Base-by-base conservation (phyloP, 2,329 filamentous ascomycete species). In the Dactylonectria estremocensis region DNA sequence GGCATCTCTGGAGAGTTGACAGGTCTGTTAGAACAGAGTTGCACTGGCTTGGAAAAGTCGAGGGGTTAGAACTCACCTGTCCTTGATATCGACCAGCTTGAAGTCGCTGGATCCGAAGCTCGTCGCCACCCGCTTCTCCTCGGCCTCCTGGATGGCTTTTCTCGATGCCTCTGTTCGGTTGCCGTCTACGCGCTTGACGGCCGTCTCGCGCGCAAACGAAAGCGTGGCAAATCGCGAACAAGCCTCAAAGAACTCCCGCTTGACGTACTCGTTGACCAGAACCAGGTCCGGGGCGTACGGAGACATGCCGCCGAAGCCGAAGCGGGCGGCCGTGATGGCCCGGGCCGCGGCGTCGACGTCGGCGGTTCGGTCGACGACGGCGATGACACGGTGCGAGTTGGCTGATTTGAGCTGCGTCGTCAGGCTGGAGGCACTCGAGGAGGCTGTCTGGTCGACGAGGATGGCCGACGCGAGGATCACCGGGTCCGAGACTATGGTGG, bases 241-340 rank as follows among this genome's bases (percentile, higher is more conserved):
- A 20, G 64, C 64, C 65, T 0, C 68, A 45, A 3, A 72, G n/a
- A 3, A 74, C 28, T 74, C 72, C 11, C 71, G 75, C 49, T 74
- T 75, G 3, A 74, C 69, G 62, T 66, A 74, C 16, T 74, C 72
- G 2, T 74, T 75, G 1, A 74, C 72, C 0, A 74, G 56, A 0
- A 74, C 69, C 0, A 74, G 52, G 1, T 74, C 72, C 9, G 72
- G 72, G 0, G 72, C 72, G 20, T 74, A 75, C 0, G 72, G 67
- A 0, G 72, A 68, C 49, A 64, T 73, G 2, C 72, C 72, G 6
- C 64, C 61, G 0, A 73, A 43, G 3, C 61, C 61, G 10, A 74
- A 74, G 0, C 72, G 70, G 2, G 72, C 59, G 0, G 69, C 59
- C 2, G 71, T 56, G 0, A 74, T 58, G 0, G 67, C 69, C 18